Evolutionary conservation across 2,329 filamentous ascomycete species (phyloP).

Genomic region (Epichloe amarillans): DNA sequence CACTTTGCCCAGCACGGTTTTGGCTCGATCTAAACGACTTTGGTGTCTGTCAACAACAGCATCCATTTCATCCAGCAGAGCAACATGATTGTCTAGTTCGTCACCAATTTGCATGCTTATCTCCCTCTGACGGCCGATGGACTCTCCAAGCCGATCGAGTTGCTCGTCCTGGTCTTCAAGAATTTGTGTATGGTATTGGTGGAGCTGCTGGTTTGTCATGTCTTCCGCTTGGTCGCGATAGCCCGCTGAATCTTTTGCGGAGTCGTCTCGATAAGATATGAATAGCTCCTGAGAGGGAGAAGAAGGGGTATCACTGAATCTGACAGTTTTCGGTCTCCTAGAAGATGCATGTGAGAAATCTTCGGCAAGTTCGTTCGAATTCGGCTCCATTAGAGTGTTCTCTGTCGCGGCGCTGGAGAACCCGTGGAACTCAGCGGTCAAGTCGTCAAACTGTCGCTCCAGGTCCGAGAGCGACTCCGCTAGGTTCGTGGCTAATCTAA

Average conservation of each 20-base stretch:
- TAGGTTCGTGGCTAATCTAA: slow-evolving; percentile 35
- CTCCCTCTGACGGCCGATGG: slow-evolving; percentile 79
- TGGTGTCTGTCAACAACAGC: slow-evolving; percentile 70
- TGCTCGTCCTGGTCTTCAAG: slow-evolving; percentile 86
- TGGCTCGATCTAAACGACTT: slow-evolving; percentile 60
- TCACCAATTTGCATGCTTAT: slow-evolving; percentile 92
- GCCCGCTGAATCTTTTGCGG: slow-evolving; percentile 34
- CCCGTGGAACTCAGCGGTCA: slow-evolving; percentile 70
- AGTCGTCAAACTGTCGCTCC: slow-evolving; percentile 59
- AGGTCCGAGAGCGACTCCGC: slow-evolving; percentile 55
- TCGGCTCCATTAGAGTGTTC: slow-evolving; percentile 44
- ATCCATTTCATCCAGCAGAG: slow-evolving; percentile 83
- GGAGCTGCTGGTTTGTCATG: slow-evolving; percentile 73
- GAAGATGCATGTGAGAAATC: slow-evolving; percentile 53
- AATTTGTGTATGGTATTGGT: slow-evolving; percentile 68
- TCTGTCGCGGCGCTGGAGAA: slow-evolving; percentile 37
- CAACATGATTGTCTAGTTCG: slow-evolving; percentile 82
- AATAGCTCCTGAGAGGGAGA: slow-evolving; percentile 30
- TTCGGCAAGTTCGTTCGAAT: slow-evolving; percentile 45
- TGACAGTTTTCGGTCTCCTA: slow-evolving; percentile 56
- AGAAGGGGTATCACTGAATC: slow-evolving; percentile 58
- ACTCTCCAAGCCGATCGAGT: slow-evolving; percentile 75
- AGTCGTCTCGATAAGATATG: slow-evolving; percentile 57
- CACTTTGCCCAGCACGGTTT: slow-evolving; percentile 57
- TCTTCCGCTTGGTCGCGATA: slow-evolving; percentile 45